phyloP scores from a whole-genome alignment of 75 land plant genomes.

The Sequoiadendron giganteum region DNA sequence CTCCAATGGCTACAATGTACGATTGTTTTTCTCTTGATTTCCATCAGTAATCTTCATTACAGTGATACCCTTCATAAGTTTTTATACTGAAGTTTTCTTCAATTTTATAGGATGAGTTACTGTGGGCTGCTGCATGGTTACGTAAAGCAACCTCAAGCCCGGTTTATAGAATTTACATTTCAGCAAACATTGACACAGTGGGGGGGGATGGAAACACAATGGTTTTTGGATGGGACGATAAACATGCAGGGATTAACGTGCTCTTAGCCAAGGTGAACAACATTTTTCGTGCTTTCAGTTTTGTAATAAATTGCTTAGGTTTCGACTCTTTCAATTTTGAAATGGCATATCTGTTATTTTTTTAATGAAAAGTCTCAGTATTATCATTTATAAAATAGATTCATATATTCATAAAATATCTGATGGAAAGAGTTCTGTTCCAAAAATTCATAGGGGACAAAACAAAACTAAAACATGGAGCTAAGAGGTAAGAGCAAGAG shows the following conservation, averaged over 20 bases:
- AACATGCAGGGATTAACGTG: constrained; percentile 55
- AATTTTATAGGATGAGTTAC: constrained; percentile 70
- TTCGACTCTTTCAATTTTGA: no score
- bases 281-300: no score
- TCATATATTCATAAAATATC: no score
- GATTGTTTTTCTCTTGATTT: background rate
- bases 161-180: constrained; percentile 53
- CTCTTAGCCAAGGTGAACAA: constrained; percentile 47
- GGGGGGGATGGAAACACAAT: background rate
- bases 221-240: constrained; percentile 66
- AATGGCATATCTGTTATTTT: no score
- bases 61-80: no score
- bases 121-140: constrained; percentile 94
- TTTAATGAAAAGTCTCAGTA: no score
- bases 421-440: no score
- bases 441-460: no score
- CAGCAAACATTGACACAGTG: constrained; percentile 30
- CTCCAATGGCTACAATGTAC: constrained; percentile 73
- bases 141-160: constrained; percentile 53
- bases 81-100: background rate
- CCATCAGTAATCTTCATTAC: background rate
- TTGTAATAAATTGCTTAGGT: no score
- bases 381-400: no score
- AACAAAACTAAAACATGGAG: no score
- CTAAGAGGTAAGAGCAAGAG: no score